Percentiles rank a stretch among this genome's conserved stretches.
Conservation (phyloP, 2,329 filamentous ascomycete genomes). For the Neoscytalidium dimidiatum region DNA sequence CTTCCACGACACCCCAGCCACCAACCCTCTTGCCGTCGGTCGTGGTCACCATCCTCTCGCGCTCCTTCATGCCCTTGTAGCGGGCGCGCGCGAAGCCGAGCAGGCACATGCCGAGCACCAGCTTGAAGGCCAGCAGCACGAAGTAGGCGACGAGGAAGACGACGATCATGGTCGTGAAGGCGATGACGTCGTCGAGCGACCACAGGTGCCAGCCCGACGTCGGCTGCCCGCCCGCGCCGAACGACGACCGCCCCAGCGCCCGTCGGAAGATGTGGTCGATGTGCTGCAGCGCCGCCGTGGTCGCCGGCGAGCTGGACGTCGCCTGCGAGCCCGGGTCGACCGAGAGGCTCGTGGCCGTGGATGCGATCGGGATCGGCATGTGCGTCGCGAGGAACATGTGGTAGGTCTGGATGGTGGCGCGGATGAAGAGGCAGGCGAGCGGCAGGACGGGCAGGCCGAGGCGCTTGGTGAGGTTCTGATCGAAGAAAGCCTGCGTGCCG, state of each 20-base stretch:
- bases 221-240: conserved; percentile 49
- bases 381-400: conserved; percentile 95
- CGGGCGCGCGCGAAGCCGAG: conserved; percentile 76
- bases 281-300: conserved; percentile 74
- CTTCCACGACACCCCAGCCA: conserved; percentile 81
- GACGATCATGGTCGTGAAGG: conserved; percentile 76
- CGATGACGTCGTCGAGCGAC: conserved; percentile 73
- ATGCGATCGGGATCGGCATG: conserved; percentile 71
- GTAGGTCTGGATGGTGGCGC: conserved; percentile 92
- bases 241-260: conserved; percentile 73
- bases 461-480: conserved; percentile 85
- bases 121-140: conserved; percentile 51
- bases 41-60: conserved; percentile 59
- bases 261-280: conserved; percentile 77
- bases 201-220: conserved; percentile 49
- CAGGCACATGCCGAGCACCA: conserved; percentile 84
- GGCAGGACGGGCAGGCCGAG: conserved; percentile 91
- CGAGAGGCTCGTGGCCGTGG: conserved; percentile 65
- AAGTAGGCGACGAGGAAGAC: conserved; percentile 71
- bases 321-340: conserved; percentile 50
- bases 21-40: conserved; percentile 72
- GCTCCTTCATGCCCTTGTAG: conserved; percentile 77
- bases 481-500: conserved; percentile 72
- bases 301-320: conserved; percentile 62
- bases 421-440: conserved; percentile 90